Base-by-base conservation (phyloP, 2,329 filamentous ascomycete species). In the Pseudogymnoascus verrucosus region DNA sequence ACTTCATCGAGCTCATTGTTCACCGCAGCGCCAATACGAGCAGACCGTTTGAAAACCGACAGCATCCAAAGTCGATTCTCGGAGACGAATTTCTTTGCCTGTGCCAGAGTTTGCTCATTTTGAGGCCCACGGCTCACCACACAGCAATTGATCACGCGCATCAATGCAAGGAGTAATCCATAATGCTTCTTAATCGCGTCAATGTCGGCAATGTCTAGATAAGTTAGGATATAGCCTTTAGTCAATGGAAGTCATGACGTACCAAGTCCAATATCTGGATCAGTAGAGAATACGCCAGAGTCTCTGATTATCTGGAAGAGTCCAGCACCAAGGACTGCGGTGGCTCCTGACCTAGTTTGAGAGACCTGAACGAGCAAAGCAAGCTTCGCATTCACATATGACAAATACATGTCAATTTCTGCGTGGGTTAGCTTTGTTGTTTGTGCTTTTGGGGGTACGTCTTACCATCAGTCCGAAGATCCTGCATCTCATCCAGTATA, bases 241-340 rank as follows among this genome's bases (percentile, higher is more conserved):
- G 47, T 36, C 47, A 23, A 26, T 37, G 4, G n/a, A 34, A 16
- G 6, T 31, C 57, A 26, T n/a, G 61, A 72, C 76, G 70, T 72
- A 83, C 83, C 83, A 64, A 93, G 86, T 65, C 96, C 92, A 63
- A 99, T 86, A 74, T 99, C 95, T 0, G 95, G 95, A 74, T 99
- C 95, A 11, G 90, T 89, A 7, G 87, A 81, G 74, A 98, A 99
- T 21, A 98, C 82, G n/a, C 87, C 85, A 0, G 92, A 96, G 63
- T 89, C 84, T 66, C 89, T 89, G 28, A 98, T 79, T 0, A 90
- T 84, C 51, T 88, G 84, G 78, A 99, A 93, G 4, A 99, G 82
- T 66, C 93, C 93, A 7, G 91, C 90, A 71, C 96, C 92, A 44
- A 98, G 81, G n/a, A 97, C 86, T 67, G 91, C 86, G 64, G 88